phyloP scores from a whole-genome alignment of 208 protist genomes.

The Phytomonas francai region DNA sequence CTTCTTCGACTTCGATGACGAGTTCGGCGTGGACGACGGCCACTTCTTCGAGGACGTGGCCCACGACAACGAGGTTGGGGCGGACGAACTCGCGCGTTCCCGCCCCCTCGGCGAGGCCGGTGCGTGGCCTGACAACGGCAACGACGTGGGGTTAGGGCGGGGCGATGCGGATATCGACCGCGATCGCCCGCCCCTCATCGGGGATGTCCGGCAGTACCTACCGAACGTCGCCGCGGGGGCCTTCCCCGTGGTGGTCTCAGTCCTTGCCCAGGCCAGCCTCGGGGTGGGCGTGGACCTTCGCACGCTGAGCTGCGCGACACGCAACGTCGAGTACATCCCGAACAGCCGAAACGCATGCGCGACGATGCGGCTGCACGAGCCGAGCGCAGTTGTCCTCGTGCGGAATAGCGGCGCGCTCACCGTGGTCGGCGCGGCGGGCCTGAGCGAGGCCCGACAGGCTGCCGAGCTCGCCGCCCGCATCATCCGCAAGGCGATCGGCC shows the following conservation, averaged over 20 bases:
- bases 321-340: conserved; percentile 84
- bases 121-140: not conserved
- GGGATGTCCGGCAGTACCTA: conserved; percentile 49
- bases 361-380: conserved; percentile 79
- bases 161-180: not conserved
- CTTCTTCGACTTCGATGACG: conserved; percentile 14
- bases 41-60: conserved; percentile 20
- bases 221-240: conserved; percentile 54
- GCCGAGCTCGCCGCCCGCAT: conserved; percentile 82
- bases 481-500: conserved; percentile 70
- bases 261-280: conserved; percentile 70
- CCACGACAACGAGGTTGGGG: conserved; percentile 12
- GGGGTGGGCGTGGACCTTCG: conserved; percentile 66
- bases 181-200: conserved; percentile 21
- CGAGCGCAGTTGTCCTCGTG: conserved; percentile 61
- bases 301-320: conserved; percentile 71
- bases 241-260: conserved; percentile 66
- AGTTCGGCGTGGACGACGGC: conserved; percentile 14
- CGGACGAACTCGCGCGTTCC: not conserved
- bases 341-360: conserved; percentile 46
- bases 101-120: not conserved
- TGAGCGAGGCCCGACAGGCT: conserved; percentile 71
- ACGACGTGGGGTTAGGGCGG: not conserved
- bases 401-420: conserved; percentile 69
- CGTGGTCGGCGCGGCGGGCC: conserved; percentile 69